Conservation (phyloP, 2,329 filamentous ascomycete genomes). For the Cladosporium halotolerans region DNA sequence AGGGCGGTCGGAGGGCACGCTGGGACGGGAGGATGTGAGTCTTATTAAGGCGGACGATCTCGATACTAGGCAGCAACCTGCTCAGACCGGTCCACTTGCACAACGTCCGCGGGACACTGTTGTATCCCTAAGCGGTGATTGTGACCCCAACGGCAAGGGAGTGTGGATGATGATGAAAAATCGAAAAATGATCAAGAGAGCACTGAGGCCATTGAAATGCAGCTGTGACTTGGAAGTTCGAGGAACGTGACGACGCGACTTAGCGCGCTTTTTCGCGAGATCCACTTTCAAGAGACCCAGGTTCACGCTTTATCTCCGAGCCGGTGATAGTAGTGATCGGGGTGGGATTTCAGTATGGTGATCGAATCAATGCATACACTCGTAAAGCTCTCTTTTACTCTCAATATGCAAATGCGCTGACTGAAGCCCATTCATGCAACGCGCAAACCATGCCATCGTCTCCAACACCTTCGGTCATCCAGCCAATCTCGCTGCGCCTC, state of each 20-base stretch:
- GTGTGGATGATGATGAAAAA: no score
- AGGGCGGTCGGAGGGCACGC: not conserved
- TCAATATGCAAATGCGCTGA: not conserved
- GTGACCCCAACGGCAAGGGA: no score
- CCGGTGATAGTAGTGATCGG: no score
- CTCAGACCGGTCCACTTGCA: not conserved
- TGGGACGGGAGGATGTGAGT: not conserved
- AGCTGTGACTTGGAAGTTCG: no score
- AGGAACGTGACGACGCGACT: no score
- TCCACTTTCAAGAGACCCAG: no score
- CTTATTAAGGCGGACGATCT: constrained; percentile 1
- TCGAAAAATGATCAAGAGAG: no score
- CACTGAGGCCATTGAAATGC: no score
- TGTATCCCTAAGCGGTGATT: no score
- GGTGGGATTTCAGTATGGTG: not conserved
- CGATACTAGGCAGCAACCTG: not conserved
- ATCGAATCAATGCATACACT: not conserved
- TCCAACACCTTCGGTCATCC: not conserved
- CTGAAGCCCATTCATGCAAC: not conserved
- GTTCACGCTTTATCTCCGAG: no score
- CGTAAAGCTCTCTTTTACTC: not conserved
- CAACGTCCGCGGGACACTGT: no score
- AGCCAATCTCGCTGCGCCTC: not conserved
- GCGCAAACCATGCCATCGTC: not conserved
- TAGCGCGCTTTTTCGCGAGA: no score